Evolutionary conservation across 2,329 filamentous ascomycete species (phyloP), one percentile per base, ranked within the genome.

Genomic region (Aspergillus pseudonomiae): DNA sequence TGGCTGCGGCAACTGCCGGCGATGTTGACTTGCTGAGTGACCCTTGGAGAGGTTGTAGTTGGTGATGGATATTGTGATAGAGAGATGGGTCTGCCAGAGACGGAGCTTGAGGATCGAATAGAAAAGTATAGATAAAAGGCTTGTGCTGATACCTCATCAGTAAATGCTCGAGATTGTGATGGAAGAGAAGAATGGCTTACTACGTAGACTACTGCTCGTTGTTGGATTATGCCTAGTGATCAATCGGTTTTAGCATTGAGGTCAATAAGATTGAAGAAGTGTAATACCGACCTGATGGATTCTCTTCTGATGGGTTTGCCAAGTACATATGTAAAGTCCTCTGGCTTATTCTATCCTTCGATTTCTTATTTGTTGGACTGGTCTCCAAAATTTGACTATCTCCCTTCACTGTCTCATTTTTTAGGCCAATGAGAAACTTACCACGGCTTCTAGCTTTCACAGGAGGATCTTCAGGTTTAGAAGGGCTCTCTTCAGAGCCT

Each of bases 101-200:
- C 7, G 78, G 72, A 10, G 81, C 80, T 54, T 77, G 70, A 6
- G 77, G 72, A 55, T 82, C 77, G 67, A 83, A 83, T 26, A 84
- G 74, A 64, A 84, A 83, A 6, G 80, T 80, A 67, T 83, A 84
- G 66, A 84, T 80, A 65, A 84, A 84, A n/a, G 82, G 82, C 74
- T 79, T 79, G 64, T 81, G 74, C 73, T 78, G 66, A 62, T 68
- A 30, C 34, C n/a, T 26, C 12, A 41, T 63, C 54, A 69, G 71
- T 59, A 61, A 16, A 24, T 7, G 36, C 14, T 43, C 9, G 24
- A 16, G n/a, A n/a, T 5, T 43, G 14, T 41, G 48, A 19, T 14
- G 4, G 59, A 24, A 56, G 28, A 32, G 21, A 19, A 52, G 19
- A 5, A 32, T 10, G 32, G 67, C 76, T 52, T 74, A 81, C 79